Conservation (phyloP, 305 asterid genomes). For the Fraxinus baroniana region DNA sequence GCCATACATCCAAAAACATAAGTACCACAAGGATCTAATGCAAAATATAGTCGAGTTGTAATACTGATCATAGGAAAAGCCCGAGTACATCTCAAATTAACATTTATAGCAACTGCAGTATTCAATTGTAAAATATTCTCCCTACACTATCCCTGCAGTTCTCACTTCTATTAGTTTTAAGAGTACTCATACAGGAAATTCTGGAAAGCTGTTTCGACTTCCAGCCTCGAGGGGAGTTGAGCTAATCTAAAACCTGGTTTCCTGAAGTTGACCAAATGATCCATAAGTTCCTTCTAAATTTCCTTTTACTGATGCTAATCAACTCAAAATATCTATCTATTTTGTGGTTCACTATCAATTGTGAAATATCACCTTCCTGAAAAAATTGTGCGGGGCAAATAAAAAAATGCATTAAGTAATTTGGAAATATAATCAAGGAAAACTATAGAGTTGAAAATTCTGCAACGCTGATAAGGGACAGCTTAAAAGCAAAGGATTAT, state of each 20-base stretch:
- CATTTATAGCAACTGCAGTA: not conserved
- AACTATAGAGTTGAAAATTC: not conserved
- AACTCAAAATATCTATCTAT: not conserved
- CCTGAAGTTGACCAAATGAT: not conserved
- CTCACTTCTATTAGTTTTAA: not conserved
- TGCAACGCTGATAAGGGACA: not conserved
- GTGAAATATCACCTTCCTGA: not conserved
- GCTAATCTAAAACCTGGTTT: not conserved
- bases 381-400: not conserved
- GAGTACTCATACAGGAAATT: not conserved
- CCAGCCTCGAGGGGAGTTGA: not conserved
- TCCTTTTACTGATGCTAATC: conserved; percentile 2
- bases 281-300: not conserved
- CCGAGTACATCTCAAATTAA: not conserved
- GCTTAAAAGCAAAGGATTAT: not conserved
- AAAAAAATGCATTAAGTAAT: not conserved
- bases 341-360: not conserved
- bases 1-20: conserved; percentile 11
- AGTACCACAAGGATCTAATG: not conserved
- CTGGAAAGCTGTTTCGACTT: not conserved
- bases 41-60: not conserved
- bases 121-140: not conserved
- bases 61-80: not conserved
- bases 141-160: not conserved
- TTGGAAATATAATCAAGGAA: not conserved